A percentile compares a stretch with the other conserved stretches of the same genome.
phyloP scores from a whole-genome alignment of 441 rosid species.

The Omphalea diandra region DNA sequence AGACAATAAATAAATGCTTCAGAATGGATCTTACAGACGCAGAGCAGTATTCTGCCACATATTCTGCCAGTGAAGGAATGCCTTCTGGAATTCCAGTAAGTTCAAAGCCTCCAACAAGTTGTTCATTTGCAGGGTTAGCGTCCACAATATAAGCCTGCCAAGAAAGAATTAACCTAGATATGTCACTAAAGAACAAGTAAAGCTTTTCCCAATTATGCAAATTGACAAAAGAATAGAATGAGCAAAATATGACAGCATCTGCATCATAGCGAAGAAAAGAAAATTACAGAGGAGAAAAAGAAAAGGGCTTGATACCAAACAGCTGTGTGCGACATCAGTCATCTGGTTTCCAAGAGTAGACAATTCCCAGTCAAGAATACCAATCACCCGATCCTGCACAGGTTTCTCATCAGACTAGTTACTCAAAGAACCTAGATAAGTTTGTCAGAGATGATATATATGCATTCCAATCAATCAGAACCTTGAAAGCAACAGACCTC shows the following conservation, averaged over 20 bases:
- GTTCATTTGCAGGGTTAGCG: constrained; percentile 32
- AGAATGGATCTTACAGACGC: constrained; percentile 55
- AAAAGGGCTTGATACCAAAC: constrained; percentile 57
- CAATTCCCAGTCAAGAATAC: constrained; percentile 94
- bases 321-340: constrained; percentile 87
- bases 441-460: constrained; percentile 1
- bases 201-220: neutral
- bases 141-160: constrained; percentile 66
- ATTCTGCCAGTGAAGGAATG: constrained; percentile 74
- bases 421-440: neutral
- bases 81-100: constrained; percentile 75
- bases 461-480: neutral
- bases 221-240: neutral
- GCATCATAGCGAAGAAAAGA: neutral
- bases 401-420: constrained; percentile 13
- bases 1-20: constrained; percentile 10
- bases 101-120: constrained; percentile 54
- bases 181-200: neutral
- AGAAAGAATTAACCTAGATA: constrained; percentile 25
- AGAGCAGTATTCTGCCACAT: constrained; percentile 76
- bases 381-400: constrained; percentile 85
- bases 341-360: constrained; percentile 97
- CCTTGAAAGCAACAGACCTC: constrained; percentile 52
- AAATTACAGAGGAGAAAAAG: constrained; percentile 11
- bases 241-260: constrained; percentile 8